Percentiles rank a stretch among this genome's conserved stretches.
Conservation (phyloP, 73 alveolate genomes). For the Diophrys appendiculata region DNA sequence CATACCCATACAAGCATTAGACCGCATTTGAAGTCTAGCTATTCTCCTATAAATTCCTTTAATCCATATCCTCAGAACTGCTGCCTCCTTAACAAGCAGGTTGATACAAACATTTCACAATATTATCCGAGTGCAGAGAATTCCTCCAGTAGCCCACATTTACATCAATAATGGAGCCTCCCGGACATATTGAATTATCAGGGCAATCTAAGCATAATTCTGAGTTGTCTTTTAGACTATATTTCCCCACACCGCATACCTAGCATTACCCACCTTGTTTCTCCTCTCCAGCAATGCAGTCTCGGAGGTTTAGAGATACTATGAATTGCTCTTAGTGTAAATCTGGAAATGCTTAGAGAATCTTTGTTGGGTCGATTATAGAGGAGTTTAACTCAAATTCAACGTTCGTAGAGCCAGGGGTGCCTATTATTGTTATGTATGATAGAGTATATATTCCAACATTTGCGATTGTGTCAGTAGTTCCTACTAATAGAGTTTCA, state of each 20-base stretch:
- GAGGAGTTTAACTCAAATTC: background rate
- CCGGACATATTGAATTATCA: background rate
- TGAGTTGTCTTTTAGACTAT: background rate
- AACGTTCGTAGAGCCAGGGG: slow-evolving; percentile 14
- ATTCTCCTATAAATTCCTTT: too few relatives aligned
- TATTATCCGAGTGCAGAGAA: background rate
- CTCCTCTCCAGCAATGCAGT: slow-evolving; percentile 11
- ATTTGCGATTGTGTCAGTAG: background rate
- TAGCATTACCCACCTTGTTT: background rate
- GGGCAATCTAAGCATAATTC: background rate
- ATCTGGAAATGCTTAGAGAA: background rate
- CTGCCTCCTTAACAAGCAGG: background rate
- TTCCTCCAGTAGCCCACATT: background rate
- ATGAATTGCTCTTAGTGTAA: background rate
- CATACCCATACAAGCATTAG: too few relatives aligned
- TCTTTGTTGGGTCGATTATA: background rate
- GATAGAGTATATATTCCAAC: slow-evolving; percentile 3
- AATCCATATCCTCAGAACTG: too few relatives aligned
- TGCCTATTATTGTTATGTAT: background rate
- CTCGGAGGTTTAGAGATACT: background rate
- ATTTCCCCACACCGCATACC: background rate
- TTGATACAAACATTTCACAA: background rate
- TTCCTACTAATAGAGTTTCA: too few relatives aligned
- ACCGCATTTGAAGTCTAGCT: too few relatives aligned
- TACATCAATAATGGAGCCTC: background rate